A percentile compares a stretch with the other conserved stretches of the same genome.
Conservation (phyloP, 257 asterid genomes). For the Solanum ahanhuiri region DNA sequence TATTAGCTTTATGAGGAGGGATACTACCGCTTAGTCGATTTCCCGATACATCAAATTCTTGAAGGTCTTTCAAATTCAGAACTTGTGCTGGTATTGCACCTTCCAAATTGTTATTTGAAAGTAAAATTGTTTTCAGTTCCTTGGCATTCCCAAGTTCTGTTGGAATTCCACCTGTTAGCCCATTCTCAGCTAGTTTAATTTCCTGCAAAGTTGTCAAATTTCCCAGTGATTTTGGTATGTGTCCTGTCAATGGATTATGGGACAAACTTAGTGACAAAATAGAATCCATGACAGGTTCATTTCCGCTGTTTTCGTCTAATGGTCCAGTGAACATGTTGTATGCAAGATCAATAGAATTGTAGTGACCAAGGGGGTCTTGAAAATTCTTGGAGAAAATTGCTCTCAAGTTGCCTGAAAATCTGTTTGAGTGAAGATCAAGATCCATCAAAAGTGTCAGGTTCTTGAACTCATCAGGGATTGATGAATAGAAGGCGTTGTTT, state of each 20-base stretch:
- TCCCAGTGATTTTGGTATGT: slow-evolving; percentile 44
- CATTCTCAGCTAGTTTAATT: slow-evolving; percentile 24
- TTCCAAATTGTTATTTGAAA: slow-evolving; percentile 37
- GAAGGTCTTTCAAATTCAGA: slow-evolving; percentile 33
- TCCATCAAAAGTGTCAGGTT: slow-evolving; percentile 32
- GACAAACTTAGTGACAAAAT: slow-evolving; percentile 35
- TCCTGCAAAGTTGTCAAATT: slow-evolving; percentile 13
- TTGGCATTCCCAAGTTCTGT: slow-evolving; percentile 34
- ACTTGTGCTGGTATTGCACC: slow-evolving; percentile 46
- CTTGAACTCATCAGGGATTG: slow-evolving; percentile 38
- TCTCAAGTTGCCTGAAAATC: slow-evolving; percentile 28
- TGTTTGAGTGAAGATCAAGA: slow-evolving; percentile 61
- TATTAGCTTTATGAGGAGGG: slow-evolving; percentile 31
- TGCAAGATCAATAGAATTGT: slow-evolving; percentile 40
- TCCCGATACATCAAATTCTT: slow-evolving; percentile 33
- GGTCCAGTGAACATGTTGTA: slow-evolving; percentile 35
- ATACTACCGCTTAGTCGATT: slow-evolving; percentile 47
- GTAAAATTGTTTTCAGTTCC: slow-evolving; percentile 16
- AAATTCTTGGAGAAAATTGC: slow-evolving; percentile 23
- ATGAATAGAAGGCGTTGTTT: slow-evolving; percentile 31
- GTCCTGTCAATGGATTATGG: slow-evolving; percentile 37
- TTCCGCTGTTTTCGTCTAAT: slow-evolving; percentile 28
- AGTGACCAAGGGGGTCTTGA: slow-evolving; percentile 29
- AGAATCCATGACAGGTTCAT: slow-evolving; percentile 14
- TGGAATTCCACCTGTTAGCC: slow-evolving; percentile 39